Base-by-base conservation (phyloP, 805 yeast species). In the Starmerella asiatica region DNA sequence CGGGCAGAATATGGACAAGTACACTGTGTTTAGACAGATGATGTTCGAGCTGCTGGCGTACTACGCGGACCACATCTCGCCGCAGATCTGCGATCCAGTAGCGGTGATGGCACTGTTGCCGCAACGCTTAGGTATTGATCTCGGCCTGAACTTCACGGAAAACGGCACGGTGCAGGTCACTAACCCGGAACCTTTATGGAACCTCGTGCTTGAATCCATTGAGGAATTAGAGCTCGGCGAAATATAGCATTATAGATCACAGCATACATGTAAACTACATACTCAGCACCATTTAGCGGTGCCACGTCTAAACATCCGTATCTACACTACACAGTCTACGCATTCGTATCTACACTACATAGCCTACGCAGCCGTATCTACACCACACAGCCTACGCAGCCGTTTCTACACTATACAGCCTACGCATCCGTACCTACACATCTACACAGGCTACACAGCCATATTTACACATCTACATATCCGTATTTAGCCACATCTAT, bases 71-170 rank as follows among this genome's bases (percentile, higher is more conserved):
- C 71, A 8, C 68, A 69, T 52, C 60, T 34, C 48, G n/a, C 85
- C 91, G 4, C 83, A 85, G 1, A 66, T 81, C 1, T 93, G 83
- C 57, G 94, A 82, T 56, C 88, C 91, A 1, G 61, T 80, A 37
- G 80, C 93, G 1, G 62, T 79, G 9, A 71, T 70, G 38, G 74
- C 73, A 0, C 51, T 81, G 28, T 56, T 81, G 37, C 70, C 72
- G 17, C 55, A 43, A 33, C 43, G 42, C 14, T 27, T 48, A 15
- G 43, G 43, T 19, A 30, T 37, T 15, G 43, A 47, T 21, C 38
- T 38, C 14, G 52, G 48, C n/a, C 32, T 48, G 19, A 18, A 21
- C 17, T 34, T 72, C 37, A 56, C 63, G 37, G 53, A 53, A 41
- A 20, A 39, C 39, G 38, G 52, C 26, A 59, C 55, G 16, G 46